These are phyloP conservation scores for Evansstolkia leycettana DNA, from an alignment of 495 filamentous ascomycete species.

Conservation along the genomic window DNA sequence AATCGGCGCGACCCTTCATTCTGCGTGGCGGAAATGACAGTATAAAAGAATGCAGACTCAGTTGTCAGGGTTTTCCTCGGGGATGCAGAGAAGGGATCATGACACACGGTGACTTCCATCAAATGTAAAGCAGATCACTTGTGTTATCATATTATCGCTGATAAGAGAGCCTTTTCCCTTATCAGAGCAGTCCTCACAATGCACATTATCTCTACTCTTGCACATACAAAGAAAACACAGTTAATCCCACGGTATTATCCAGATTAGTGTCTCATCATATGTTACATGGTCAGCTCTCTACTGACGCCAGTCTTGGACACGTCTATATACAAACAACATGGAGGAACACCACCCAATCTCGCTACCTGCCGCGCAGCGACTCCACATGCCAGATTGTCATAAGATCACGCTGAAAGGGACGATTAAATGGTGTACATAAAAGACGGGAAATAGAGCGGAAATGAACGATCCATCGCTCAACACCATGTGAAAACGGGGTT, in stretches of 20 bases:
- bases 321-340: slow-evolving; percentile 12
- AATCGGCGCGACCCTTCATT: too few species aligned
- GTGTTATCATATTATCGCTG: too few species aligned
- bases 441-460: neutral
- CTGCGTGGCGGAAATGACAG: too few species aligned
- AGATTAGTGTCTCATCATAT: neutral
- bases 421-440: slow-evolving; percentile 2
- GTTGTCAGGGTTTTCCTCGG: neutral
- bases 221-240: neutral
- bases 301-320: neutral
- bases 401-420: slow-evolving; percentile 3
- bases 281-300: neutral
- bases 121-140: neutral
- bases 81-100: neutral
- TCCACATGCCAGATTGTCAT: neutral
- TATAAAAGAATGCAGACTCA: too few species aligned
- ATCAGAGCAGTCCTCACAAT: neutral
- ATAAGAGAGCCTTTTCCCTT: neutral
- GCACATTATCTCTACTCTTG: neutral
- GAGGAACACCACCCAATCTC: slow-evolving; percentile 4
- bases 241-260: neutral
- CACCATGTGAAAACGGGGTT: slow-evolving; percentile 98
- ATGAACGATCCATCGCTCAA: slow-evolving; percentile 27
- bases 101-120: neutral
- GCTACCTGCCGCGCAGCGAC: neutral